A percentile compares a stretch with the other conserved stretches of the same genome.
Evolutionary conservation across 208 protist species (phyloP).

Genomic region (Leishmania braziliensis): DNA sequence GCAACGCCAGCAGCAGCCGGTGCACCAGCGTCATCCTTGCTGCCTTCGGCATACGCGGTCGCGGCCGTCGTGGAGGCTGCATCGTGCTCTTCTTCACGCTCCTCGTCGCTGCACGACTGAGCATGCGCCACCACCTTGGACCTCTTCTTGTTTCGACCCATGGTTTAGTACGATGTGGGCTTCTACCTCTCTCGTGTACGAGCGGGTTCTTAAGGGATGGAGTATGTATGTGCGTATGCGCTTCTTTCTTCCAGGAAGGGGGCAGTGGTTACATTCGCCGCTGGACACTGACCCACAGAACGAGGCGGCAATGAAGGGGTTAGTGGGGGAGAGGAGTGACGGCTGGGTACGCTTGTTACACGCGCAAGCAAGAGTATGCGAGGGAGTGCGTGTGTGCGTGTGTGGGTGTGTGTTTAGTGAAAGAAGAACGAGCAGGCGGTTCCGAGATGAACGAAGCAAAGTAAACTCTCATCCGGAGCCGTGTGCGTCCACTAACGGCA

Average conservation of each 20-base stretch:
- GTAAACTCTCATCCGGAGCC: neutral
- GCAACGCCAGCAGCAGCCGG: neutral
- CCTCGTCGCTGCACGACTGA: constrained; percentile 27
- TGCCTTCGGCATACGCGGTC: neutral
- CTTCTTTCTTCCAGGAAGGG: neutral
- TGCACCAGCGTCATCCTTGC: neutral
- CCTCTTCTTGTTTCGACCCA: constrained; percentile 73
- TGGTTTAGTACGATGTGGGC: constrained; percentile 1
- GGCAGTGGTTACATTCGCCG: neutral
- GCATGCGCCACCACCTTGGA: constrained; percentile 35
- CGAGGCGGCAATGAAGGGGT: neutral
- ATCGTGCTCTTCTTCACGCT: constrained; percentile 25
- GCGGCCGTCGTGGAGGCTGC: neutral
- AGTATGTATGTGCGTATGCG: no score
- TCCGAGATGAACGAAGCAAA: neutral
- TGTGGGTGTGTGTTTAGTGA: neutral
- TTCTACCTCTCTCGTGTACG: neutral
- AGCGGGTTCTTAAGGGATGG: neutral
- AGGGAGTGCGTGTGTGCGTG: neutral
- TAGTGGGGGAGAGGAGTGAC: neutral
- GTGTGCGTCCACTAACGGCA: neutral
- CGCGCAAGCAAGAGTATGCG: neutral
- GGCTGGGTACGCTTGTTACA: neutral
- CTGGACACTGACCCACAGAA: neutral
- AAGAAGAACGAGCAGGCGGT: neutral